phyloP scores from a whole-genome alignment of 2,329 filamentous ascomycete genomes.

The Nemania sp. region DNA sequence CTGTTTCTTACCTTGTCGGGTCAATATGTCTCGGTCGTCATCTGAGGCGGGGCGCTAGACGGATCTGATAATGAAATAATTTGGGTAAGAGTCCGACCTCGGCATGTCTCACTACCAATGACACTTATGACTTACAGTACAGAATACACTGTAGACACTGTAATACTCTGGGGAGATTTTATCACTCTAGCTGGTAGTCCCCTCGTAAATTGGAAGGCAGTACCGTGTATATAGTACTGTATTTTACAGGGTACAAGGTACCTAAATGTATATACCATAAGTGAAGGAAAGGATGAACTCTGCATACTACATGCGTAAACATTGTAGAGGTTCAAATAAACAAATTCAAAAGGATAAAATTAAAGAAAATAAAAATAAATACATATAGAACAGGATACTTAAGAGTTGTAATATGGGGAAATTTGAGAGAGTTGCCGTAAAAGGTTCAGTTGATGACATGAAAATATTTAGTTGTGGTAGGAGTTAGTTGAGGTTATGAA shows the following conservation, averaged over 20 bases:
- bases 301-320: no score
- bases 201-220: not conserved
- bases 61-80: conserved; percentile 46
- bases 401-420: not conserved
- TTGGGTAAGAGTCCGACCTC: conserved; percentile 41
- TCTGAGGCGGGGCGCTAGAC: conserved; percentile 29
- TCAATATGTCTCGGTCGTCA: conserved; percentile 6
- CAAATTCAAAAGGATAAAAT: no score
- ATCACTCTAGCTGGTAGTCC: not conserved
- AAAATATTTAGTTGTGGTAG: no score
- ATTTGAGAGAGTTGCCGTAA: not conserved
- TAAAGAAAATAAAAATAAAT: not conserved
- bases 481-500: no score
- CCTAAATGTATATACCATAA: no score
- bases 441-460: no score
- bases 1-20: not conserved
- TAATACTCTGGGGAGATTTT: not conserved
- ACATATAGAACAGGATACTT: not conserved
- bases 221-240: not conserved
- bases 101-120: conserved; percentile 19
- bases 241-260: no score
- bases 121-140: conserved; percentile 1
- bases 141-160: not conserved
- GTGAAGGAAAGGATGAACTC: no score
- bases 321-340: no score